A percentile compares a stretch with the other conserved stretches of the same genome.
Conservation (phyloP, 2,329 filamentous ascomycete species). For the Diaporthe capsici region DNA sequence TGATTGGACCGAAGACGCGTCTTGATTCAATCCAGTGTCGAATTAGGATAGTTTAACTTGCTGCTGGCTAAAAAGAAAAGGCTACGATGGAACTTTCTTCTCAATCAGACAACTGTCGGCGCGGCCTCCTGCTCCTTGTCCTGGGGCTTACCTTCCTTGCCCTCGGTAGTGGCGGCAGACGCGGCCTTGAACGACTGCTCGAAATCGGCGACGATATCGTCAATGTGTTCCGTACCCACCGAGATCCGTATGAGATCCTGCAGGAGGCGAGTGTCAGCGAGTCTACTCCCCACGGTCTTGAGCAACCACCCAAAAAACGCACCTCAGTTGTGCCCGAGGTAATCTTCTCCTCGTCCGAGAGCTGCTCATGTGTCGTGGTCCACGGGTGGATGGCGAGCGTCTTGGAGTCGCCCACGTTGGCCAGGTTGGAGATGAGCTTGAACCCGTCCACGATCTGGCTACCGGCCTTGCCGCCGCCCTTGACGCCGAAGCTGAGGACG, state of each 20-base stretch:
- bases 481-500: slow-evolving; percentile 93
- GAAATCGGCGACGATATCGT: slow-evolving; percentile 97
- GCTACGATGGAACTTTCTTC: background rate
- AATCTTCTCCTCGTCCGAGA: slow-evolving; percentile 84
- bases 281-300: background rate
- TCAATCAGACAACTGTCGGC: slow-evolving; percentile 52
- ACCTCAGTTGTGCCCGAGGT: slow-evolving; percentile 86
- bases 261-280: slow-evolving; percentile 37
- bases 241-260: slow-evolving; percentile 92
- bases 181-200: slow-evolving; percentile 86
- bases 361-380: slow-evolving; percentile 95
- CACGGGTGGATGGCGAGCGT: slow-evolving; percentile 95
- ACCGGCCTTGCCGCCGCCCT: slow-evolving; percentile 87
- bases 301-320: slow-evolving; percentile 41
- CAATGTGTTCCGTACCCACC: slow-evolving; percentile 95
- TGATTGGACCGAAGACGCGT: background rate
- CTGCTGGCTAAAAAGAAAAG: background rate
- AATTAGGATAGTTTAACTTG: background rate
- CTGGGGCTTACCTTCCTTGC: slow-evolving; percentile 47
- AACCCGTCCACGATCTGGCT: slow-evolving; percentile 93
- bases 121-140: slow-evolving; percentile 56
- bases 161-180: slow-evolving; percentile 58
- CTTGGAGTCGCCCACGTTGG: slow-evolving; percentile 97
- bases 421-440: slow-evolving; percentile 94
- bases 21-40: background rate